These are phyloP conservation scores for Penicillium canescens DNA, from an alignment of 495 filamentous ascomycete genomes.

Conservation along the genomic window DNA sequence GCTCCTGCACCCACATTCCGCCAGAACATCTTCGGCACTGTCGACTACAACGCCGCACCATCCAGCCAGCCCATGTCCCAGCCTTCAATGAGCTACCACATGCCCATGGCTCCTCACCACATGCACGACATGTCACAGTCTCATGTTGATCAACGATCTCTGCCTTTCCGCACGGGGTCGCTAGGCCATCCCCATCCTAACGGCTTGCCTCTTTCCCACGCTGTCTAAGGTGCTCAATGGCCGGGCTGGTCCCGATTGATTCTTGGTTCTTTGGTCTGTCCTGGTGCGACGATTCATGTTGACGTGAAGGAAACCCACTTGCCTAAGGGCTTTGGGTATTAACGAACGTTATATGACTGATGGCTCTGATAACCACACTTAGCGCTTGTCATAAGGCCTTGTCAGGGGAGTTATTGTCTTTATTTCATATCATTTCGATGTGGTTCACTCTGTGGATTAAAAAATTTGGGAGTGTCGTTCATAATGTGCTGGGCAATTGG, in stretches of 20 bases:
- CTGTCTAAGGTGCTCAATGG: conserved; percentile 17
- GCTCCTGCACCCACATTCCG: conserved; percentile 32
- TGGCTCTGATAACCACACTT: conserved; percentile 24
- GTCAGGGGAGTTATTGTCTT: conserved; percentile 21
- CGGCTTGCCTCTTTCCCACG: conserved; percentile 25
- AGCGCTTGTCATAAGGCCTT: conserved; percentile 19
- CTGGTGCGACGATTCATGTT: background rate
- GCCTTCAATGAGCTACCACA: conserved; percentile 31
- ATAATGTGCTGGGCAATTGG: conserved; percentile 13
- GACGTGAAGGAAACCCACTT: background rate
- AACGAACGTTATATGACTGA: conserved; percentile 29
- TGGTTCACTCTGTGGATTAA: conserved; percentile 9
- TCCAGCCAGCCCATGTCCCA: conserved; percentile 27
- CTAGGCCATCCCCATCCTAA: conserved; percentile 34
- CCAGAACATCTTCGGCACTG: conserved; percentile 39
- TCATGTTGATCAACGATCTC: conserved; percentile 15
- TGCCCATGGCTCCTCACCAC: conserved; percentile 34
- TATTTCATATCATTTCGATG: background rate
- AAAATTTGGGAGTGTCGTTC: conserved; percentile 17
- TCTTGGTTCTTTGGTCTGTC: background rate
- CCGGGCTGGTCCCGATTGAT: conserved; percentile 26
- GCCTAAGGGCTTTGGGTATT: conserved; percentile 7
- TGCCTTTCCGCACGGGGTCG: conserved; percentile 35
- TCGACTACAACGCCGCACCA: conserved; percentile 31
- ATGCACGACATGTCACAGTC: conserved; percentile 34